These are phyloP conservation scores for Triadica sebifera DNA, from an alignment of 345 rosid genomes.

Conservation along the genomic window DNA sequence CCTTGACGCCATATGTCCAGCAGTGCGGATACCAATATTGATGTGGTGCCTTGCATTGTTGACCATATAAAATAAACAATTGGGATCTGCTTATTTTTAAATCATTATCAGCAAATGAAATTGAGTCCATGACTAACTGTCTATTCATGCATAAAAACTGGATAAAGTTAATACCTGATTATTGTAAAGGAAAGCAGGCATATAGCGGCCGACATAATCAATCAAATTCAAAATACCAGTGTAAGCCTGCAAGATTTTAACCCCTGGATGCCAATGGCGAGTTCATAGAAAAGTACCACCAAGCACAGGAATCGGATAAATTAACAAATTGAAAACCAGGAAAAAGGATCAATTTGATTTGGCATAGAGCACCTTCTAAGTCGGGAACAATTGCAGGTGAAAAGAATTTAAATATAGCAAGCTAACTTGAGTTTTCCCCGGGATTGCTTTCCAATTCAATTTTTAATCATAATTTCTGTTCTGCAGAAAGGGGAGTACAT, in stretches of 20 bases:
- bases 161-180: constrained; percentile 59
- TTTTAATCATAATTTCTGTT: neutral
- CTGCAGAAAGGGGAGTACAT: neutral
- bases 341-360: neutral
- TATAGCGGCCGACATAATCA: constrained; percentile 54
- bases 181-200: constrained; percentile 70
- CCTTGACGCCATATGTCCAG: neutral
- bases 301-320: neutral
- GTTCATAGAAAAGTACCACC: constrained; percentile 5
- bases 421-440: neutral
- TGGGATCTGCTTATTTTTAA: too few species aligned
- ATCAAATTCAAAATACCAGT: constrained; percentile 75
- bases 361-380: neutral
- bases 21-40: neutral
- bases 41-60: too few species aligned
- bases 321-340: neutral
- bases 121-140: neutral
- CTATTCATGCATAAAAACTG: neutral
- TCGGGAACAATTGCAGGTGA: neutral
- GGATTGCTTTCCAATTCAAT: neutral
- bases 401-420: neutral
- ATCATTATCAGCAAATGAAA: neutral
- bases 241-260: constrained; percentile 63
- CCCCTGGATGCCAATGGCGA: neutral
- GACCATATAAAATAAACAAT: neutral